Percentiles rank a stretch among this genome's conserved stretches.
Conservation (phyloP, 1,139 yeast species). For the Hyphopichia burtonii region DNA sequence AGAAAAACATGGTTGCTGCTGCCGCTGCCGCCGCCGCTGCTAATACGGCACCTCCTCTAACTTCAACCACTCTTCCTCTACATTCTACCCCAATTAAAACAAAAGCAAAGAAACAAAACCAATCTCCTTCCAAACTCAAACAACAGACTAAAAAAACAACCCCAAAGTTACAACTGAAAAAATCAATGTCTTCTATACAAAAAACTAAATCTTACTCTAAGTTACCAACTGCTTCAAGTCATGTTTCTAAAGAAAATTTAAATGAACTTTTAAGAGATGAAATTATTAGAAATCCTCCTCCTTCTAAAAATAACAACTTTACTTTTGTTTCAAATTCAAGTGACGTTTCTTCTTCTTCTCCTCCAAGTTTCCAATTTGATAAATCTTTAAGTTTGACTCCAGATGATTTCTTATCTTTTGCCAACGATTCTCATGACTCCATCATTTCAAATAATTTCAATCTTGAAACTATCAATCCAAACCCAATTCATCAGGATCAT, state of each 20-base stretch:
- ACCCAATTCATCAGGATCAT: neutral
- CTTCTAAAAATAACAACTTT: neutral
- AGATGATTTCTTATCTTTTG: conserved; percentile 1
- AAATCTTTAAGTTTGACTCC: conserved; percentile 2
- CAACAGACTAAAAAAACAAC: neutral
- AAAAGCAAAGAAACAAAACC: neutral
- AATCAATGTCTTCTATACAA: conserved; percentile 1
- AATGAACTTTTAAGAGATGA: conserved; percentile 2
- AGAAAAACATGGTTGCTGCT: conserved; percentile 3
- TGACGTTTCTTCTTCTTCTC: neutral
- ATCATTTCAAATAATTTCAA: neutral
- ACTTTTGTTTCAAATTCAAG: neutral
- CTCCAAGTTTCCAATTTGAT: conserved; percentile 1
- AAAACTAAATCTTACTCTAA: neutral
- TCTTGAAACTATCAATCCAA: neutral
- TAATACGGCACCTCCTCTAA: neutral
- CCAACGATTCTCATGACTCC: conserved; percentile 2
- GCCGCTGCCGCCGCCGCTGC: conserved; percentile 5
- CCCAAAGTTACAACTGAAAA: neutral
- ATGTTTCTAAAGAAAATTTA: conserved; percentile 3
- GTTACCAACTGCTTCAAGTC: conserved; percentile 1
- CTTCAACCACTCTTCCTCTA: conserved; percentile 1
- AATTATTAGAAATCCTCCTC: conserved; percentile 3
- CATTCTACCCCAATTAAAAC: conserved; percentile 1
- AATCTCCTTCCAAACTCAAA: neutral